A percentile compares a stretch with the other conserved stretches of the same genome.
Evolutionary conservation across 768 basidiomycete species (phyloP).

Genomic region (Dendrothele bispora): DNA sequence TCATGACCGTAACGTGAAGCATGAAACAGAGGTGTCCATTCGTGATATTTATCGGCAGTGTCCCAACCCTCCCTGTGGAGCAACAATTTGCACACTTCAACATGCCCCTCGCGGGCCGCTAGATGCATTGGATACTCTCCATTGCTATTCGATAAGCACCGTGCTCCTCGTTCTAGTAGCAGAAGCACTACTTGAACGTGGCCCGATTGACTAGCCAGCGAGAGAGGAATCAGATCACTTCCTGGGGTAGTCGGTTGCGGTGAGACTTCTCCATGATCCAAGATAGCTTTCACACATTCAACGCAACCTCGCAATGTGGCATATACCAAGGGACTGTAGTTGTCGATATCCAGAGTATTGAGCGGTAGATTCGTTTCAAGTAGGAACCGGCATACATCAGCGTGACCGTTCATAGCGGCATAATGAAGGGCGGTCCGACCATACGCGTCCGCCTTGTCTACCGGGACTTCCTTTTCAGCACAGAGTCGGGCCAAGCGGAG

Average conservation of each 20-base stretch:
- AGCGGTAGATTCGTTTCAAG: slow-evolving; percentile 68
- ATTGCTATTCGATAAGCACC: slow-evolving; percentile 82
- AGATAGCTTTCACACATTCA: slow-evolving; percentile 79
- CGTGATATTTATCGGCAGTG: slow-evolving; percentile 92
- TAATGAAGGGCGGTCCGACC: slow-evolving; percentile 95
- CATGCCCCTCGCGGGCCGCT: slow-evolving; percentile 90
- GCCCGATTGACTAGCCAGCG: slow-evolving; percentile 88
- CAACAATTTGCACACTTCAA: slow-evolving; percentile 78
- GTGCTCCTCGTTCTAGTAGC: slow-evolving; percentile 75
- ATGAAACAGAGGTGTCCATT: slow-evolving; percentile 97
- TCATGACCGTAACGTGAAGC: slow-evolving; percentile 85
- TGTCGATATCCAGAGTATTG: slow-evolving; percentile 83
- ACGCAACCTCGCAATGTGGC: slow-evolving; percentile 86
- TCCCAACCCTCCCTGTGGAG: slow-evolving; percentile 79
- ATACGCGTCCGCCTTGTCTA: slow-evolving; percentile 81
- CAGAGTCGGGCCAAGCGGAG: slow-evolving; percentile 79
- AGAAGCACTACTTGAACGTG: slow-evolving; percentile 81
- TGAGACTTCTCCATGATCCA: slow-evolving; percentile 68
- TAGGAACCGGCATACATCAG: slow-evolving; percentile 70
- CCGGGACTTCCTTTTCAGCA: slow-evolving; percentile 67
- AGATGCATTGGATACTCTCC: slow-evolving; percentile 98
- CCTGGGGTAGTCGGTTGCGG: slow-evolving; percentile 56
- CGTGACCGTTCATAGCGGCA: slow-evolving; percentile 90
- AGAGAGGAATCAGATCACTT: slow-evolving; percentile 81
- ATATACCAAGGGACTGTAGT: slow-evolving; percentile 92